phyloP scores from a whole-genome alignment of 2,329 filamentous ascomycete genomes.

The Metarhizium rileyi region DNA sequence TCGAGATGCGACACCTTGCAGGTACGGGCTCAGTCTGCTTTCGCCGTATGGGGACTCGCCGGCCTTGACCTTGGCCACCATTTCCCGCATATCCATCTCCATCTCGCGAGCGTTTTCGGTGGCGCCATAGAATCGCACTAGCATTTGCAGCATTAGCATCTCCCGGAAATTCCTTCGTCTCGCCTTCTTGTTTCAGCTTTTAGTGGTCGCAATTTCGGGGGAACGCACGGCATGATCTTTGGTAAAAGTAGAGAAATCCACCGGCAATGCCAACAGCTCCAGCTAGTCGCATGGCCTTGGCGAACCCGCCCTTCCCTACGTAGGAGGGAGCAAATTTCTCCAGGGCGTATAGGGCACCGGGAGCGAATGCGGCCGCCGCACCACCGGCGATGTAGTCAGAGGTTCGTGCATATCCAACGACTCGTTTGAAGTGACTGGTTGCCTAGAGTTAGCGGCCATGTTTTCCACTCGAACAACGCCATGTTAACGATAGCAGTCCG shows the following conservation, averaged over 20 bases:
- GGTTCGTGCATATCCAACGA: slow-evolving; percentile 74
- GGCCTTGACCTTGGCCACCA: slow-evolving; percentile 92
- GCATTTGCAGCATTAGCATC: not conserved
- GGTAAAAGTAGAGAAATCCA: slow-evolving; percentile 78
- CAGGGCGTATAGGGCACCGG: slow-evolving; percentile 65
- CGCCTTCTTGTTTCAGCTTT: not conserved
- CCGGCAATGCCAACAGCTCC: slow-evolving; percentile 64
- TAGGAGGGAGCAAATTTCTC: slow-evolving; percentile 80
- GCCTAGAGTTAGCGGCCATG: slow-evolving; percentile 17
- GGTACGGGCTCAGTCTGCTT: slow-evolving; percentile 68
- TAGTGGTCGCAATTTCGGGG: not conserved
- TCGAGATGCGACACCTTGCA: slow-evolving; percentile 85
- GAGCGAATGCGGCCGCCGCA: slow-evolving; percentile 59
- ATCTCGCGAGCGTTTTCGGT: slow-evolving; percentile 85
- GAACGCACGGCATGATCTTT: slow-evolving; percentile 67
- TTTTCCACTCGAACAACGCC: not conserved
- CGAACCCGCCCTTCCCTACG: slow-evolving; percentile 73
- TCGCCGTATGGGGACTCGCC: slow-evolving; percentile 84
- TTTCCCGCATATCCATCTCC: slow-evolving; percentile 95
- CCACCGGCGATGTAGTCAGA: slow-evolving; percentile 72
- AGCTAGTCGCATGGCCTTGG: slow-evolving; percentile 70
- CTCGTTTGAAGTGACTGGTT: slow-evolving; percentile 77
- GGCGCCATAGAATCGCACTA: slow-evolving; percentile 93
- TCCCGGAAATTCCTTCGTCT: not conserved
- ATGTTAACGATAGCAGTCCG: not conserved